A percentile compares a stretch with the other conserved stretches of the same genome.
Evolutionary conservation across 768 basidiomycete species (phyloP).

Genomic region (Termitomyces sp.): DNA sequence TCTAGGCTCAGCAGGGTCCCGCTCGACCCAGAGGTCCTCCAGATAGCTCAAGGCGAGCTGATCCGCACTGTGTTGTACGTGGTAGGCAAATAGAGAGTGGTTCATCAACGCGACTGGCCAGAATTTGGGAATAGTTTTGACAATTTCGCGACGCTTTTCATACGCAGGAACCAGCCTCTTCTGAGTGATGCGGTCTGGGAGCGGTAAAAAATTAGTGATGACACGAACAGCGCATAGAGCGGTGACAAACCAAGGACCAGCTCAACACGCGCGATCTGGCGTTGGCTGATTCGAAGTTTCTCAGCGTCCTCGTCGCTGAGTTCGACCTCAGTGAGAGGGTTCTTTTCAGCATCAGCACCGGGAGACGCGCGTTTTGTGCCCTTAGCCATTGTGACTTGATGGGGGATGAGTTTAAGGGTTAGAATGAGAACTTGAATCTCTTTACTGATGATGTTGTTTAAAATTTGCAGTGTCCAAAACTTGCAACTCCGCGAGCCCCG

Average conservation of each 20-base stretch:
- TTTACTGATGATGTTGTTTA: constrained; percentile 9
- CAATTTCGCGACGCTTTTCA: constrained; percentile 61
- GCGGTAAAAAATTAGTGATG: background rate
- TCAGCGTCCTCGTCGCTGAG: constrained; percentile 68
- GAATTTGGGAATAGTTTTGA: constrained; percentile 69
- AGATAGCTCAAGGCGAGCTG: constrained; percentile 78
- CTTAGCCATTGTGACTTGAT: constrained; percentile 30
- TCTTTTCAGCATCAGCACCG: constrained; percentile 73
- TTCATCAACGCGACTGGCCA: constrained; percentile 87
- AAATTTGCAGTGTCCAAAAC: constrained; percentile 18
- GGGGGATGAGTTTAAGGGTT: constrained; percentile 13
- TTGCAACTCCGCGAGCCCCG: constrained; percentile 24
- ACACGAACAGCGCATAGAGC: background rate
- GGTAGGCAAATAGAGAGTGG: constrained; percentile 54
- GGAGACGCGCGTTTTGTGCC: constrained; percentile 75
- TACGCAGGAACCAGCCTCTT: constrained; percentile 55
- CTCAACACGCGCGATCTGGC: constrained; percentile 67
- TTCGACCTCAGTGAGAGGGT: constrained; percentile 60
- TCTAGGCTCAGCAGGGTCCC: constrained; percentile 69
- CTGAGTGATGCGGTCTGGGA: constrained; percentile 60
- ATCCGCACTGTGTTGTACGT: constrained; percentile 71
- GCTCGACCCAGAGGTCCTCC: constrained; percentile 79
- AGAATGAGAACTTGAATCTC: constrained; percentile 9
- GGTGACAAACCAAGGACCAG: constrained; percentile 53
- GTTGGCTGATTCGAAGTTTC: constrained; percentile 61